Conservation (phyloP, 495 filamentous ascomycete genomes). For the Xylaria scruposa region DNA sequence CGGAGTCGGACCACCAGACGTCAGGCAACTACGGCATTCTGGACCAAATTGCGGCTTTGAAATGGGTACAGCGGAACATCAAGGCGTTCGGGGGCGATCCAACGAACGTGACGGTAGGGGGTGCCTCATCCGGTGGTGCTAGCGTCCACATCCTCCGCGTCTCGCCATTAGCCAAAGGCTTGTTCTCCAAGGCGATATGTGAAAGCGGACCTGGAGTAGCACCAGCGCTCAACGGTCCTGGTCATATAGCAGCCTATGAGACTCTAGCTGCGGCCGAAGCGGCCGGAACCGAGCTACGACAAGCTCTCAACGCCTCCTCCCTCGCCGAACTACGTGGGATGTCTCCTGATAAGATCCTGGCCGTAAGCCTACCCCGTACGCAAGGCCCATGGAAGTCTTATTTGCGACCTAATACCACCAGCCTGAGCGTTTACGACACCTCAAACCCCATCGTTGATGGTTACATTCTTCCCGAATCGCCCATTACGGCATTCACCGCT, state of each 20-base stretch:
- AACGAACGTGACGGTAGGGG: slow-evolving; percentile 36
- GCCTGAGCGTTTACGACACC: slow-evolving; percentile 21
- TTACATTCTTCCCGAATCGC: slow-evolving; percentile 46
- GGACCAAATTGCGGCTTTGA: slow-evolving; percentile 56
- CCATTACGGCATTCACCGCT: slow-evolving; percentile 3
- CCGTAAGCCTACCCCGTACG: not conserved
- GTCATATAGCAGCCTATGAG: slow-evolving; percentile 14
- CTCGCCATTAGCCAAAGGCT: slow-evolving; percentile 43
- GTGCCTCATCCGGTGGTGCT: slow-evolving; percentile 31
- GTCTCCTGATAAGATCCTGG: slow-evolving; percentile 13
- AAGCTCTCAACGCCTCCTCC: slow-evolving; percentile 5
- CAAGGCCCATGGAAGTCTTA: slow-evolving; percentile 22
- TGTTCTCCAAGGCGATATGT: slow-evolving; percentile 57
- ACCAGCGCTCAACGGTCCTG: slow-evolving; percentile 31
- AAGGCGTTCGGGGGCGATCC: slow-evolving; percentile 60
- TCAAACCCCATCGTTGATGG: slow-evolving; percentile 52
- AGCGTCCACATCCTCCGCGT: slow-evolving; percentile 30
- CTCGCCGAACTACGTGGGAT: slow-evolving; percentile 10
- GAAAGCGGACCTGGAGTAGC: slow-evolving; percentile 43
- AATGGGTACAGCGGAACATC: slow-evolving; percentile 63
- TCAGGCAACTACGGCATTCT: slow-evolving; percentile 53
- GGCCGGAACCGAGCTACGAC: not conserved
- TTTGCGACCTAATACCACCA: slow-evolving; percentile 9
- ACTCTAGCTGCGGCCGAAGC: slow-evolving; percentile 11
- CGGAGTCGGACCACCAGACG: slow-evolving; percentile 13